Conservation (phyloP, 2,329 filamentous ascomycete species). For the Colletotrichum gloeosporioides region DNA sequence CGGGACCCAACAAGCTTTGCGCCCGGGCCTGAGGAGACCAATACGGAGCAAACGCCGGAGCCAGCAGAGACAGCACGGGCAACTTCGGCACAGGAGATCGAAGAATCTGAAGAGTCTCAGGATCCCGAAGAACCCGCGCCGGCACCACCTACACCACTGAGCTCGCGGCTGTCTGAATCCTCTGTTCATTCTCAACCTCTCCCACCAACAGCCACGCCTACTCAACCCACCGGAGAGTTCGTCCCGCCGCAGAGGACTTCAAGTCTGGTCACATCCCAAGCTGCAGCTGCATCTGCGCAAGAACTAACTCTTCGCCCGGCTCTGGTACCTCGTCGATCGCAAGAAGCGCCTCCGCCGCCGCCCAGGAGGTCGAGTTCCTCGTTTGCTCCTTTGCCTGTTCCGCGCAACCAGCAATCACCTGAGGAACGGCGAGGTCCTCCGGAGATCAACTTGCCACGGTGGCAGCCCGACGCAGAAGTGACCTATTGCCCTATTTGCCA, state of each 20-base stretch:
- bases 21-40: conserved; percentile 17
- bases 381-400: not conserved
- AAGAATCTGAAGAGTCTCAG: conserved; percentile 16
- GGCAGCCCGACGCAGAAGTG: conserved; percentile 89
- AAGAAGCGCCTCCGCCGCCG: conserved; percentile 13
- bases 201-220: conserved; percentile 15
- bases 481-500: conserved; percentile 85
- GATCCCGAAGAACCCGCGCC: conserved; percentile 19
- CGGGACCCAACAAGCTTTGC: conserved; percentile 13
- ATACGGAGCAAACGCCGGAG: not conserved
- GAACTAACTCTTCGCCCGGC: not conserved
- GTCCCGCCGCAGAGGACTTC: conserved; percentile 15
- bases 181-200: conserved; percentile 7
- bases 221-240: conserved; percentile 15
- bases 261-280: not conserved
- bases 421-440: conserved; percentile 19
- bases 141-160: conserved; percentile 12
- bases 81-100: conserved; percentile 15
- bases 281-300: not conserved
- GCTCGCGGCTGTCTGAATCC: conserved; percentile 14
- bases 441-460: conserved; percentile 70
- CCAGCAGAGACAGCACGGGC: conserved; percentile 12
- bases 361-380: conserved; percentile 5
- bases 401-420: not conserved
- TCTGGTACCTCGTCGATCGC: not conserved